Evolutionary conservation across 306 rosid species (phyloP).

Genomic region (Sicyos baderoa): DNA sequence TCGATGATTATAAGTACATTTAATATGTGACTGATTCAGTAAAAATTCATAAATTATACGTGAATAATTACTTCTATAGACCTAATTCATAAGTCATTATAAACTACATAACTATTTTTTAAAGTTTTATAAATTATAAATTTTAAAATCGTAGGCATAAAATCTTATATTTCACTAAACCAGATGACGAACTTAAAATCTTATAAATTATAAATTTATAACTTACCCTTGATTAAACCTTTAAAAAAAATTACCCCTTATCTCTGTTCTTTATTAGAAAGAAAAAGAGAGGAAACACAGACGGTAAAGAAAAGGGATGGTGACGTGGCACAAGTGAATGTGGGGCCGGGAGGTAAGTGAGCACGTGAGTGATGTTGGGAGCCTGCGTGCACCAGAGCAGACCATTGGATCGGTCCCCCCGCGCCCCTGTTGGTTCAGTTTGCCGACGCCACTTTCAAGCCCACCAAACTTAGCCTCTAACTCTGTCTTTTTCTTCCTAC

Average conservation of each 20-base stretch:
- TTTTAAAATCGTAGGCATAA: no score
- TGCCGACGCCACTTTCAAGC: background rate
- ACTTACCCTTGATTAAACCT: background rate
- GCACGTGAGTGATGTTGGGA: conserved; percentile 19
- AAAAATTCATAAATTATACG: no score
- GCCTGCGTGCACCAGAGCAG: conserved; percentile 14
- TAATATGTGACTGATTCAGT: no score
- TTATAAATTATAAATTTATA: no score
- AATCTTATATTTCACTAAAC: no score
- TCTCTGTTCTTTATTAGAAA: background rate
- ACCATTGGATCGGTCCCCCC: conserved; percentile 20
- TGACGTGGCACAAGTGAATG: conserved; percentile 5
- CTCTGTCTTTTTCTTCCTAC: background rate
- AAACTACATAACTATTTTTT: no score
- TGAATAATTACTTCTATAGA: no score
- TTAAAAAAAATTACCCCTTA: no score
- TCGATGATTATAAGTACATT: no score
- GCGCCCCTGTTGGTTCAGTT: background rate
- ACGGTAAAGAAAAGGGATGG: background rate
- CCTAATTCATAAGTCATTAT: no score
- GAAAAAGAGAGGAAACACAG: background rate
- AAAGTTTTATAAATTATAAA: no score
- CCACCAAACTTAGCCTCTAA: background rate
- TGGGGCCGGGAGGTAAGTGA: background rate
- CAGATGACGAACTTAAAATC: no score